A percentile compares a stretch with the other conserved stretches of the same genome.
Evolutionary conservation across 305 asterid species (phyloP).

Genomic region (Fraxinus floribunda): DNA sequence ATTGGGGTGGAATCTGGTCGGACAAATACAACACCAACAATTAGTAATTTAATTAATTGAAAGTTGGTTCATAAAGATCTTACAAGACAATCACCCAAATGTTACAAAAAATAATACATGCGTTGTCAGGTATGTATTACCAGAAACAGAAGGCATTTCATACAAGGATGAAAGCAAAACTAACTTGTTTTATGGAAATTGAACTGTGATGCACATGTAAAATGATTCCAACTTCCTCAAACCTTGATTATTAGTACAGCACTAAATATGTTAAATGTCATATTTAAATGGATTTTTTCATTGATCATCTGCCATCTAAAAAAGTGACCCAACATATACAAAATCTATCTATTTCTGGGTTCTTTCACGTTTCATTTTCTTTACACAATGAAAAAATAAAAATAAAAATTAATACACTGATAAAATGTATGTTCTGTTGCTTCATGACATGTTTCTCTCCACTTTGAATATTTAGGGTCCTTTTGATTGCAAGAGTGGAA

Average conservation of each 20-base stretch:
- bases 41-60: neutral
- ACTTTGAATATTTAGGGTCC: neutral
- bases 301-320: neutral
- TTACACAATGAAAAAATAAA: neutral
- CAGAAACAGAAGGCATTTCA: neutral
- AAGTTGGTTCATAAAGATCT: neutral
- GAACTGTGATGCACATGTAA: neutral
- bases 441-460: neutral
- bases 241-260: neutral
- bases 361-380: neutral
- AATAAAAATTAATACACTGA: neutral
- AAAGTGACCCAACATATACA: neutral
- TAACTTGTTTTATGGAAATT: neutral
- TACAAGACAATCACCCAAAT: neutral
- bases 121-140: neutral
- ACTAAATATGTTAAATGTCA: neutral
- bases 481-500: no score
- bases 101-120: neutral
- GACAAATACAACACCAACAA: constrained; percentile 6
- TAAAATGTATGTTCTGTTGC: neutral
- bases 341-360: neutral
- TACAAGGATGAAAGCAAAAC: neutral
- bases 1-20: constrained; percentile 79
- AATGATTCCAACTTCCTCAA: neutral
- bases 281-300: neutral